A percentile compares a stretch with the other conserved stretches of the same genome.
Conservation (phyloP, 2,329 filamentous ascomycete species). For the Didymella keratinophila region DNA sequence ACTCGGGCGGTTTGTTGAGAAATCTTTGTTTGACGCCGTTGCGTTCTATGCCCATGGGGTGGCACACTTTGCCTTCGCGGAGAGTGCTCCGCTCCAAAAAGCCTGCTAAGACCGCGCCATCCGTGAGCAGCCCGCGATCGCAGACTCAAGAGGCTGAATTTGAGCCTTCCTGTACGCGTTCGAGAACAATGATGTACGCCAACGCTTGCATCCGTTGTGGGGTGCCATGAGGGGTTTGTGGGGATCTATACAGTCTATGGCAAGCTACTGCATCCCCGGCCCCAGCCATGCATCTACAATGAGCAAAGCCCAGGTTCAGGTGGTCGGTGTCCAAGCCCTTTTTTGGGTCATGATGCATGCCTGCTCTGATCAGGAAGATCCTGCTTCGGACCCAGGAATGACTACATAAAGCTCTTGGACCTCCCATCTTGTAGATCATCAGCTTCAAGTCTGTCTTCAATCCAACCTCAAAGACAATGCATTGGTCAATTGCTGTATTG, state of each 20-base stretch:
- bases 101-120: conserved; percentile 13
- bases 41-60: background rate
- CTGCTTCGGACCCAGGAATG: conserved; percentile 5
- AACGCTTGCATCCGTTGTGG: conserved; percentile 29
- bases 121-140: conserved; percentile 5
- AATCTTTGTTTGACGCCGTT: conserved; percentile 22
- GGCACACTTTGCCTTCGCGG: conserved; percentile 8
- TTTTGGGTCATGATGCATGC: conserved; percentile 29
- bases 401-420: conserved; percentile 27
- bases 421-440: conserved; percentile 12
- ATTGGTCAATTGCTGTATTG: conserved; percentile 33
- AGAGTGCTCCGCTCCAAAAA: conserved; percentile 17
- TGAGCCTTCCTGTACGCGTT: conserved; percentile 20
- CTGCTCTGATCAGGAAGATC: conserved; percentile 14
- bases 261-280: conserved; percentile 28
- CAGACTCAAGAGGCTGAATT: conserved; percentile 21
- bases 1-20: conserved; percentile 18
- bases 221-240: conserved; percentile 32
- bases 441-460: conserved; percentile 10
- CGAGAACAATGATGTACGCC: conserved; percentile 26
- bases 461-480: conserved; percentile 26
- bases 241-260: conserved; percentile 24
- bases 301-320: conserved; percentile 25
- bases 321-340: conserved; percentile 23
- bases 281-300: conserved; percentile 13